Conservation (phyloP, 2,329 filamentous ascomycete species). For the Colletotrichum musae region DNA sequence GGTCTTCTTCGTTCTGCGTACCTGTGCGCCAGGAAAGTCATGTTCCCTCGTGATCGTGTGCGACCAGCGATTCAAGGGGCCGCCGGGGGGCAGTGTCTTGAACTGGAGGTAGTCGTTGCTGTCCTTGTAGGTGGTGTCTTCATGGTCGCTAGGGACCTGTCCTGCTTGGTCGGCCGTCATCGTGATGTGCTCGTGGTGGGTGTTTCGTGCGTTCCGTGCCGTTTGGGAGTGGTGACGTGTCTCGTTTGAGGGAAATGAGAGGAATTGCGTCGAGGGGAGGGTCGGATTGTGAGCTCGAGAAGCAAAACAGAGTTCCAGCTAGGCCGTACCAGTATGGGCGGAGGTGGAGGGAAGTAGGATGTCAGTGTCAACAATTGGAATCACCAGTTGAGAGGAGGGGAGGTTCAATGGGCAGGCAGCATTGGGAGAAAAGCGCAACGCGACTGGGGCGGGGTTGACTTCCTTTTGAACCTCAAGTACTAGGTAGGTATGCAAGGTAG, state of each 20-base stretch:
- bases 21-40: constrained; percentile 93
- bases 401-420: background rate
- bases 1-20: constrained; percentile 51
- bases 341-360: background rate
- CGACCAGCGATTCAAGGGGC: constrained; percentile 86
- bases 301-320: background rate
- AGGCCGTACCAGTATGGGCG: background rate
- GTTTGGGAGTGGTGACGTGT: background rate
- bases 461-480: constrained; percentile 28
- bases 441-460: constrained; percentile 10
- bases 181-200: constrained; percentile 5
- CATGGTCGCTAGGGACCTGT: constrained; percentile 21
- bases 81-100: constrained; percentile 65
- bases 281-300: background rate
- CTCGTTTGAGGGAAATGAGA: background rate
- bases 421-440: background rate
- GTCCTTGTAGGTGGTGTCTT: constrained; percentile 55
- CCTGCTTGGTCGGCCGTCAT: constrained; percentile 31
- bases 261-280: constrained; percentile 4
- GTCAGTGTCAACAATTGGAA: background rate
- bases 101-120: constrained; percentile 69
- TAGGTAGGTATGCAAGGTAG: too few relatives aligned
- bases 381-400: background rate
- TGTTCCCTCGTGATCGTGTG: constrained; percentile 85
- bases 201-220: background rate